A percentile compares a stretch with the other conserved stretches of the same genome.
Evolutionary conservation across 176 grass and related monocot genomes (phyloP).

Genomic region (Metroxylon sagu): DNA sequence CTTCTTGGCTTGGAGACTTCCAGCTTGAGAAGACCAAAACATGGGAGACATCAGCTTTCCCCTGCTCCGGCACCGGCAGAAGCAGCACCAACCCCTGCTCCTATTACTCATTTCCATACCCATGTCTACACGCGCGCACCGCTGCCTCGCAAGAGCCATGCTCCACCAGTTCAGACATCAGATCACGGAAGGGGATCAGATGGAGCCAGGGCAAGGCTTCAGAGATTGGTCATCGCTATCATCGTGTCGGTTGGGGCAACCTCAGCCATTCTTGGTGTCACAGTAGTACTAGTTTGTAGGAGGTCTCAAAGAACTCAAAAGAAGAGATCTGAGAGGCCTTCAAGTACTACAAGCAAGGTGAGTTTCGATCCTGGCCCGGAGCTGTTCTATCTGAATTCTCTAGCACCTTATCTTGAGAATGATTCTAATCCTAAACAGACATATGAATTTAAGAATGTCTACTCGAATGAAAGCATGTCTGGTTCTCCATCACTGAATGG

Average conservation of each 20-base stretch:
- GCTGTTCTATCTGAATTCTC: constrained; percentile 57
- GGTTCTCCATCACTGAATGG: constrained; percentile 7
- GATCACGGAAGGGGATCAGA: constrained; percentile 12
- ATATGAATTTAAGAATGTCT: constrained; percentile 7
- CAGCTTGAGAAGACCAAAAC: constrained; percentile 11
- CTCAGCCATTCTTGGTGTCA: constrained; percentile 23
- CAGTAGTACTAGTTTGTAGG: constrained; percentile 48
- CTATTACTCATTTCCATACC: constrained; percentile 4
- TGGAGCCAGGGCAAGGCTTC: constrained; percentile 8
- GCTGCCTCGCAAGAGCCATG: not conserved
- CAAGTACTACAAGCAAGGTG: constrained; percentile 50
- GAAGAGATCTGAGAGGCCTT: constrained; percentile 7
- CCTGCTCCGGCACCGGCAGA: constrained; percentile 27
- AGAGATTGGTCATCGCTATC: constrained; percentile 18
- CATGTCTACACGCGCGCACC: not conserved
- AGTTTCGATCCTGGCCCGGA: constrained; percentile 65
- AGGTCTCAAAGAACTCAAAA: constrained; percentile 11
- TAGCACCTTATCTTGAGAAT: constrained; percentile 48
- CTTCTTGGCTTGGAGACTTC: constrained; percentile 20
- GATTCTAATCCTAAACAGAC: constrained; percentile 7
- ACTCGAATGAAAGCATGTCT: constrained; percentile 9
- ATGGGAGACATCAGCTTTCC: constrained; percentile 4
- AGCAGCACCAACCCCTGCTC: constrained; percentile 10
- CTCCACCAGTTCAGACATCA: constrained; percentile 16
- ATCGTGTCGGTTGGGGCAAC: constrained; percentile 25